phyloP scores from a whole-genome alignment of 495 filamentous ascomycete genomes.

The Lophium mytilinum region DNA sequence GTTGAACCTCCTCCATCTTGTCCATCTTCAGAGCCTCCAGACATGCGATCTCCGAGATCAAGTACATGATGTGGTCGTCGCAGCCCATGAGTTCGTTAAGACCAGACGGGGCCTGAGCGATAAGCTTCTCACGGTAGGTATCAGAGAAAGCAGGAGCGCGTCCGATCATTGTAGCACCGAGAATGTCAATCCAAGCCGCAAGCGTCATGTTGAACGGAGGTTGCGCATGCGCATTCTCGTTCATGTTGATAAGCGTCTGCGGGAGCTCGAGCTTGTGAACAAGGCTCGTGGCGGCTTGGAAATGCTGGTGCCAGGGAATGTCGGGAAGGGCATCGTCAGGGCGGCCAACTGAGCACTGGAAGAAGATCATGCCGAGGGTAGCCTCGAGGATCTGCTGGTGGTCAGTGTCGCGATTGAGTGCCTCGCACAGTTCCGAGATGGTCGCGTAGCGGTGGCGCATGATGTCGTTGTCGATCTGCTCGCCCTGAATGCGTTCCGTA shows the following conservation, averaged over 20 bases:
- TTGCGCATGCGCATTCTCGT: constrained; percentile 46
- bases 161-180: constrained; percentile 88
- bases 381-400: constrained; percentile 88
- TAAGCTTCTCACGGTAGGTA: constrained; percentile 84
- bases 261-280: constrained; percentile 80
- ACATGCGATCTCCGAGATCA: constrained; percentile 95
- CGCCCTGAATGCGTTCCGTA: constrained; percentile 55
- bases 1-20: constrained; percentile 69
- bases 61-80: constrained; percentile 94
- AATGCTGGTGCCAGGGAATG: constrained; percentile 95
- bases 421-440: constrained; percentile 77
- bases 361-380: constrained; percentile 93
- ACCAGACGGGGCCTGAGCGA: constrained; percentile 62
- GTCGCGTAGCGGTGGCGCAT: constrained; percentile 87
- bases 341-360: constrained; percentile 86
- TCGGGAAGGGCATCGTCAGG: constrained; percentile 82
- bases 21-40: constrained; percentile 80
- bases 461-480: constrained; percentile 84
- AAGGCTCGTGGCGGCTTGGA: constrained; percentile 77
- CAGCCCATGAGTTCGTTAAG: constrained; percentile 94
- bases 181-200: constrained; percentile 93
- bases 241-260: constrained; percentile 48
- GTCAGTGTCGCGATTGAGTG: constrained; percentile 68
- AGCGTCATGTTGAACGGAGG: constrained; percentile 92
- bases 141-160: constrained; percentile 80